phyloP scores from a whole-genome alignment of 2,329 filamentous ascomycete species.

The Cryphonectria japonica region DNA sequence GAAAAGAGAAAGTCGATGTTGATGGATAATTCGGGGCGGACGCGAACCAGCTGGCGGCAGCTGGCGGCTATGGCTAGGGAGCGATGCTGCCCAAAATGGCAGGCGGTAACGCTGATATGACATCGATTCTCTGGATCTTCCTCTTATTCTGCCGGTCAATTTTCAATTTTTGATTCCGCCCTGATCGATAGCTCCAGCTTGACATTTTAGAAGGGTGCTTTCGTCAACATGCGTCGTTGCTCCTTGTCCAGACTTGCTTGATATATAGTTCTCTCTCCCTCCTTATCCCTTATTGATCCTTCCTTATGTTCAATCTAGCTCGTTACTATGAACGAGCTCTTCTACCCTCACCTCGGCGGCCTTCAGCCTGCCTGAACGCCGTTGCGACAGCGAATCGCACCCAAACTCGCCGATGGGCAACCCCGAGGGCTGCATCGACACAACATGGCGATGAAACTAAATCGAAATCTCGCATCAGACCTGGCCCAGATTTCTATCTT shows the following conservation, averaged over 20 bases:
- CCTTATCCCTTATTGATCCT: too few relatives aligned
- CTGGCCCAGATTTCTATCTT: neutral
- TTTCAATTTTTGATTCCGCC: neutral
- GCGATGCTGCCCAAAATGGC: neutral
- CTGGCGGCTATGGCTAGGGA: neutral
- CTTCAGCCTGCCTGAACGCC: constrained; percentile 15
- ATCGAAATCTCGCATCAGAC: too few relatives aligned
- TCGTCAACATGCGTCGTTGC: neutral
- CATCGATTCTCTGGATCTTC: neutral
- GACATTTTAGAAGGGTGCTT: neutral
- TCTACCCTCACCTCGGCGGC: constrained; percentile 8
- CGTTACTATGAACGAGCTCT: constrained; percentile 26
- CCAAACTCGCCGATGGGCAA: neutral
- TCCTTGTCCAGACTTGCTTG: neutral
- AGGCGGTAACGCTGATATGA: neutral
- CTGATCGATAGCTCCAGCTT: neutral
- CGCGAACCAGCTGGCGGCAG: neutral
- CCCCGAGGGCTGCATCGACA: neutral
- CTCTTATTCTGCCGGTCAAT: neutral
- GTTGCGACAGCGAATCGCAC: neutral
- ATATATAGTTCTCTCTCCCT: neutral
- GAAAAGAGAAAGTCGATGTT: neutral
- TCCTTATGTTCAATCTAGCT: constrained; percentile 25
- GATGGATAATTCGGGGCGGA: neutral
- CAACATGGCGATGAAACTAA: neutral